Evolutionary conservation across 129 eudicot species (phyloP), one percentile per base, ranked within the genome.

Genomic region (Chrysanthemum seticuspe): DNA sequence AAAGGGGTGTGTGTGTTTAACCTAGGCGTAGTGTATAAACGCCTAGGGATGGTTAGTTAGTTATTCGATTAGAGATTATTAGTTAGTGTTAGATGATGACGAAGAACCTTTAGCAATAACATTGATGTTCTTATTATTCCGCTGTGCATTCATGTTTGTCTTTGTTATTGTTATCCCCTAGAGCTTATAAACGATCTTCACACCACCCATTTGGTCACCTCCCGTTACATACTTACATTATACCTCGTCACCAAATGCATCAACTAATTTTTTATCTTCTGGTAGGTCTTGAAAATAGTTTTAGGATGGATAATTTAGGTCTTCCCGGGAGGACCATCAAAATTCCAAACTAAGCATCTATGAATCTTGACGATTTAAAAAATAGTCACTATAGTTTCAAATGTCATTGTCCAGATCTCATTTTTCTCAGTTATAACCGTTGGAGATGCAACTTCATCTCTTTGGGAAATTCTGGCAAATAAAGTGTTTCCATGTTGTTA

Each of bases 291-390:
- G 31, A 97, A 90, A 73, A 79, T 97, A 85, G 99, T 95, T 5
- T 62, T 95, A 62, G 97, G 97, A 25, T 91, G 99, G 99, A 88
- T 95, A 79, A 95, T 88, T 96, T 91, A 95, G 91, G 90, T 88
- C 18, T 95, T 95, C 66, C 99, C 97, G 6, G 99, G 99, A 75
- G 96, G 97, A 52, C 99, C 97, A 29, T 90, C 96, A 21, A 86
- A 62, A 71, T 76, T 91, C 74, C 89, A 91, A 78, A 80, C 97
- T 31, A 86, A 89, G 85, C 96, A 86, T 56, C 84, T 82, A 65
- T 91, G 81, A 86, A 69, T 58, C 25, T 59, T 23, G 6, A 13
- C 18, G 2, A 18, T 4, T 31, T 18, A 60, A 1, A 60, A 1
- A 64, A 13, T 11, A 12, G 5, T 67, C n/a, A 75, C 45, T 12